Conservation (phyloP, 495 filamentous ascomycete genomes). For the Aspergillus bridgeri region DNA sequence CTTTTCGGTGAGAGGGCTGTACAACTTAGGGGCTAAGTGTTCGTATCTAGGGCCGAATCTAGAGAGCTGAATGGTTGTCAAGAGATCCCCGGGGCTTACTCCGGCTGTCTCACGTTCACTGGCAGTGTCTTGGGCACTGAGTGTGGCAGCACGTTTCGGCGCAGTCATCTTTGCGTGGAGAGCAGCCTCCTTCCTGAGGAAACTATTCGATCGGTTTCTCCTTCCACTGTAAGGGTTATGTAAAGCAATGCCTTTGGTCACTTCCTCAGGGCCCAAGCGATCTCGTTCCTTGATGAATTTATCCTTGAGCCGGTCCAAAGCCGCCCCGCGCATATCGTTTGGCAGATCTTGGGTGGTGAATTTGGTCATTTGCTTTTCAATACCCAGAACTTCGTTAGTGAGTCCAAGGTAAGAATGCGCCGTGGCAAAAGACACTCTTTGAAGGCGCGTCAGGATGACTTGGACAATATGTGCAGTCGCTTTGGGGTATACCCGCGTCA, state of each 20-base stretch:
- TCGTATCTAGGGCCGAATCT: conserved; percentile 48
- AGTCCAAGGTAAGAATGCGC: conserved; percentile 91
- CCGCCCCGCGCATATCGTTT: conserved; percentile 81
- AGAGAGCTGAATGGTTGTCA: conserved; percentile 74
- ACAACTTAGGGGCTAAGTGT: conserved; percentile 27
- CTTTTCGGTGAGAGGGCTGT: conserved; percentile 58
- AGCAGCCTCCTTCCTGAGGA: conserved; percentile 77
- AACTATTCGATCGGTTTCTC: conserved; percentile 68
- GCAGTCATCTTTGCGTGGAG: conserved; percentile 56
- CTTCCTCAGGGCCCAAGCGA: conserved; percentile 77
- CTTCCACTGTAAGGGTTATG: conserved; percentile 74
- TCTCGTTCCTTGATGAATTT: conserved; percentile 88
- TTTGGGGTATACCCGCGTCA: conserved; percentile 94
- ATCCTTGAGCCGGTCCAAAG: conserved; percentile 83
- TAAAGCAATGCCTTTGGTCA: conserved; percentile 89
- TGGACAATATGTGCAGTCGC: conserved; percentile 97
- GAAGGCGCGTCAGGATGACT: conserved; percentile 89
- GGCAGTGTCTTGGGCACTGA: conserved; percentile 15
- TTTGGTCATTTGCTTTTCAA: conserved; percentile 85
- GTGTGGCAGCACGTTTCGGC: conserved; percentile 20
- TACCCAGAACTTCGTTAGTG: conserved; percentile 84
- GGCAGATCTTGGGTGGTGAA: conserved; percentile 90
- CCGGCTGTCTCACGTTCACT: conserved; percentile 30
- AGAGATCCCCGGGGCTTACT: conserved; percentile 72
- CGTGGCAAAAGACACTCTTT: conserved; percentile 90